Evolutionary conservation across 352 stramenopile species (phyloP).

Genomic region (Pythium sukuiense): DNA sequence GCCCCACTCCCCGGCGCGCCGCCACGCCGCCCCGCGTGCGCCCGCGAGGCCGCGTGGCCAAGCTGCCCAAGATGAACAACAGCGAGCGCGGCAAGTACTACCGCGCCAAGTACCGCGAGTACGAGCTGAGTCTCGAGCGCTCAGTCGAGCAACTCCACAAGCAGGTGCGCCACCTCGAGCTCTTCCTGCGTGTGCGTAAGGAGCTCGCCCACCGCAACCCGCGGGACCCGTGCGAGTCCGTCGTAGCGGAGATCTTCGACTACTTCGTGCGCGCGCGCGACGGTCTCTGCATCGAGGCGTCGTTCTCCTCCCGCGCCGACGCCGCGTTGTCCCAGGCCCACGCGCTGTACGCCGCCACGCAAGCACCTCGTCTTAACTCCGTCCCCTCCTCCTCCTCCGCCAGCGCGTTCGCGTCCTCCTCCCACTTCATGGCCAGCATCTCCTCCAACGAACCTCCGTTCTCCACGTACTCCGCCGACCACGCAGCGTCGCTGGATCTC

Average conservation of each 20-base stretch:
- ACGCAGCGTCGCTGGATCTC: neutral
- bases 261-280: slow-evolving; percentile 21
- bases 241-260: slow-evolving; percentile 16
- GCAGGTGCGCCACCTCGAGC: slow-evolving; percentile 42
- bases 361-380: neutral
- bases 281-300: slow-evolving; percentile 13
- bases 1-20: too few species aligned
- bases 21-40: neutral
- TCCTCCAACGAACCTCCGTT: neutral
- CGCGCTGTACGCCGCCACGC: neutral
- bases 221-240: neutral
- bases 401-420: neutral
- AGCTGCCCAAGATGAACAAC: slow-evolving; percentile 67
- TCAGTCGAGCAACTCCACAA: slow-evolving; percentile 33
- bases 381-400: neutral
- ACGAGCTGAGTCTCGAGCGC: slow-evolving; percentile 43
- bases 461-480: neutral
- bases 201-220: slow-evolving; percentile 26
- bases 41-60: slow-evolving; percentile 28
- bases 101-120: slow-evolving; percentile 56
- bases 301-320: neutral
- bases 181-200: slow-evolving; percentile 37
- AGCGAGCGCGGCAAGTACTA: slow-evolving; percentile 72
- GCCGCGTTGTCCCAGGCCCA: neutral
- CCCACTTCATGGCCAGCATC: slow-evolving; percentile 9